These are phyloP conservation scores for Mallotus repandus DNA, from an alignment of 441 rosid genomes.

Conservation along the genomic window DNA sequence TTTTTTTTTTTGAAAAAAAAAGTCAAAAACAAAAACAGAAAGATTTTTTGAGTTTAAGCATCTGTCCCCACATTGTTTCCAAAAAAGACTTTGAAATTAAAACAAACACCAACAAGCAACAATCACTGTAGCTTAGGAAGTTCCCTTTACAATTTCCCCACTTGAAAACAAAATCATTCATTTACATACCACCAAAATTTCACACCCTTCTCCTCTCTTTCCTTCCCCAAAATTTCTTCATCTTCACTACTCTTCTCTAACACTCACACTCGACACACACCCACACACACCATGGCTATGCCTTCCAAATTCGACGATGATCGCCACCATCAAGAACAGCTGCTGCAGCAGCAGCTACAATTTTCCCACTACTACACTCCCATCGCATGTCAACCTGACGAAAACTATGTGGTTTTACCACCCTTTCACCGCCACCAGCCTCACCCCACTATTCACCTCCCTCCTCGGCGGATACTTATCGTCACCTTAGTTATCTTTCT, in stretches of 20 bases:
- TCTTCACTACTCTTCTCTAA: background rate
- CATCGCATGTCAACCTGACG: slow-evolving; percentile 32
- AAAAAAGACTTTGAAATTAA: background rate
- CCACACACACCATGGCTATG: slow-evolving; percentile 26
- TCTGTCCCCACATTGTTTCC: background rate
- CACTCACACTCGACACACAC: no score
- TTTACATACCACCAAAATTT: slow-evolving; percentile 21
- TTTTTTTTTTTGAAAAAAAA: no score
- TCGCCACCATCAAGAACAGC: no score
- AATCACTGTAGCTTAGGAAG: background rate
- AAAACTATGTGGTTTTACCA: slow-evolving; percentile 32
- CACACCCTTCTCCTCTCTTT: slow-evolving; percentile 22
- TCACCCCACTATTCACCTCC: background rate
- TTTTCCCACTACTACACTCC: slow-evolving; percentile 35
- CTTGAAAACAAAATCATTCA: slow-evolving; percentile 7
- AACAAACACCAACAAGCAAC: background rate
- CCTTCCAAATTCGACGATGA: slow-evolving; percentile 21
- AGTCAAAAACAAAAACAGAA: no score
- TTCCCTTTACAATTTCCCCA: slow-evolving; percentile 15
- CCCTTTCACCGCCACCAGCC: background rate
- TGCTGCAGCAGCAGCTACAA: slow-evolving; percentile 18
- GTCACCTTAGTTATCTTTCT: slow-evolving; percentile 35
- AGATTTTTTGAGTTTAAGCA: no score
- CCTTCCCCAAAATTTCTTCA: background rate
- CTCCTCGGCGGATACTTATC: slow-evolving; percentile 29